Evolutionary conservation across 371 early-diverging fungal genomes (phyloP).

Genomic region (Mucor lusitanicus): DNA sequence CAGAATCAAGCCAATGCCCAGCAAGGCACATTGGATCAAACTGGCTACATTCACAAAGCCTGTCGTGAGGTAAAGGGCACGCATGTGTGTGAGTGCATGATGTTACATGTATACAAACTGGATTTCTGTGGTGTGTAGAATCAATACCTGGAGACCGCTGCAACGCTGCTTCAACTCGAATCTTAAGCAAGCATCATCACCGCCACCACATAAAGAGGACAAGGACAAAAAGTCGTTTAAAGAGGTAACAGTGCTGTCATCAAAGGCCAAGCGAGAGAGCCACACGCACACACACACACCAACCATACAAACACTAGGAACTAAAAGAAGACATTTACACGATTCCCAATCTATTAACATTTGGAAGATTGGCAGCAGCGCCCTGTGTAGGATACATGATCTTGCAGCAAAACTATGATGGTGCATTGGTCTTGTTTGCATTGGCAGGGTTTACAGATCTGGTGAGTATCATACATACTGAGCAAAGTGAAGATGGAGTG

Average conservation of each 20-base stretch:
- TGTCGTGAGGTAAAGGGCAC: background rate
- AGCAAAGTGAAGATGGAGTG: background rate
- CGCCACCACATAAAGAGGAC: background rate
- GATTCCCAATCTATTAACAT: conserved; percentile 85
- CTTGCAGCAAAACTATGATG: conserved; percentile 64
- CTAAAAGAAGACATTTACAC: conserved; percentile 84
- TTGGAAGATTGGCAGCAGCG: conserved; percentile 72
- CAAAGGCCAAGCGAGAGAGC: too few relatives aligned
- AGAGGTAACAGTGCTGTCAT: background rate
- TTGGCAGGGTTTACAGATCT: conserved; percentile 86
- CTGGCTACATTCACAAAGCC: background rate
- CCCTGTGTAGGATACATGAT: conserved; percentile 92
- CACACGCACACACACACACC: background rate
- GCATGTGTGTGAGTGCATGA: background rate
- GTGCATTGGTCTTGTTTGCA: conserved; percentile 76
- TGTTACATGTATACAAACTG: background rate
- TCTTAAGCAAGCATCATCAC: background rate
- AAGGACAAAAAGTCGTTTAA: background rate
- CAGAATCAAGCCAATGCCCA: background rate
- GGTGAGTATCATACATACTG: conserved; percentile 34
- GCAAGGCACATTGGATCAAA: background rate
- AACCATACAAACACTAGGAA: background rate
- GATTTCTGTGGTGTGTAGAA: background rate
- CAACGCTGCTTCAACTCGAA: background rate
- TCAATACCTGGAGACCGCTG: background rate